phyloP scores from a whole-genome alignment of 2,329 filamentous ascomycete species.

The Fusarium verticillioides region DNA sequence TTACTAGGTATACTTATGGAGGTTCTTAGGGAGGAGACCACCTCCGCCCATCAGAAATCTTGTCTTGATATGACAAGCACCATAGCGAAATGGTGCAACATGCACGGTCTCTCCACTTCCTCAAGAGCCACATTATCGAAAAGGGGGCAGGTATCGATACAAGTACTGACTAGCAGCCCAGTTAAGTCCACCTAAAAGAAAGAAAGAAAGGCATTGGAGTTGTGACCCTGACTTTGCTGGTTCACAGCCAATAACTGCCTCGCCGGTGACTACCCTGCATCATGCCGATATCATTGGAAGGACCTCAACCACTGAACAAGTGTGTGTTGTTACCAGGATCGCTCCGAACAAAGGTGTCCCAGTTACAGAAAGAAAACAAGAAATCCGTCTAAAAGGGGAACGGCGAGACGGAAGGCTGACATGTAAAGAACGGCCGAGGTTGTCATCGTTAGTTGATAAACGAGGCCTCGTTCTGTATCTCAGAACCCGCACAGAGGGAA shows the following conservation, averaged over 20 bases:
- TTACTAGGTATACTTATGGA: too few relatives aligned
- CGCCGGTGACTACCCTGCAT: conserved; percentile 7
- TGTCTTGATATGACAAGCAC: conserved; percentile 6
- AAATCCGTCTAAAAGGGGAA: conserved; percentile 2
- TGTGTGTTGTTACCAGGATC: conserved; percentile 10
- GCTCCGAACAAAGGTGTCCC: conserved; percentile 11
- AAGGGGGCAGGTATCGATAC: conserved; percentile 1
- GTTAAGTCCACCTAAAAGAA: conserved; percentile 7
- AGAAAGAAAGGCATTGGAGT: conserved; percentile 14
- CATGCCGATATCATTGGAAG: conserved; percentile 25
- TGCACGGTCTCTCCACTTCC: conserved; percentile 21
- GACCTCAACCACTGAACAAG: conserved; percentile 8
- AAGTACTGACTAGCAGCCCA: conserved; percentile 22
- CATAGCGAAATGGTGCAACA: conserved; percentile 15
- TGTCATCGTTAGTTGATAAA: background rate
- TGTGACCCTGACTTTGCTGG: conserved; percentile 20
- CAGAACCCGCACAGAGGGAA: background rate
- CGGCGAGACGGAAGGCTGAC: background rate
- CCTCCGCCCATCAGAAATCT: conserved; percentile 15
- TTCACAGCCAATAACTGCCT: conserved; percentile 30
- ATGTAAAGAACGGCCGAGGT: background rate
- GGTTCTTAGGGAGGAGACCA: background rate
- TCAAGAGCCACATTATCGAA: conserved; percentile 26
- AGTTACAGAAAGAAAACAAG: conserved; percentile 9
- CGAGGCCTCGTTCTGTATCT: background rate